A percentile compares a stretch with the other conserved stretches of the same genome.
Evolutionary conservation across 2,329 filamentous ascomycete genomes (phyloP).

Genomic region (Phaeoacremonium minimum): DNA sequence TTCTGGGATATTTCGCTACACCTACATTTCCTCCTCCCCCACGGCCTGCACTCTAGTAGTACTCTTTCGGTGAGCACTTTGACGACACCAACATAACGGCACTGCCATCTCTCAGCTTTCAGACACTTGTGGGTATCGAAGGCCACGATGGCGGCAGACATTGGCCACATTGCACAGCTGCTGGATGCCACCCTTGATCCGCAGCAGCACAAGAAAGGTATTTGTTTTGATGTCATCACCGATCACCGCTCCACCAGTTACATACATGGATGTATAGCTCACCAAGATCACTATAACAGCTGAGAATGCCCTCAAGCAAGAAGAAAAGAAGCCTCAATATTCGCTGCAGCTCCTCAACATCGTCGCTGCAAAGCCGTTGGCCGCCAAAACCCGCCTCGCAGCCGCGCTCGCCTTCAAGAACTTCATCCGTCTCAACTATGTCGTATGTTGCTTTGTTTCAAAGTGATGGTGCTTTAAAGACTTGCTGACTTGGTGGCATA

Average conservation of each 20-base stretch:
- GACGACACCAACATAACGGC: too few relatives aligned
- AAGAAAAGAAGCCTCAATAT: constrained; percentile 82
- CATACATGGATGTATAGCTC: too few relatives aligned
- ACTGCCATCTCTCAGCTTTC: too few relatives aligned
- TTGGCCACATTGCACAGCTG: constrained; percentile 68
- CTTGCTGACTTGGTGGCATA: too few relatives aligned
- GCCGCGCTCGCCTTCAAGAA: constrained; percentile 97
- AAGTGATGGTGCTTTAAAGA: too few relatives aligned
- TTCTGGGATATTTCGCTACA: too few relatives aligned
- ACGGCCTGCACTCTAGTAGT: too few relatives aligned
- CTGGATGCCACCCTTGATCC: constrained; percentile 90
- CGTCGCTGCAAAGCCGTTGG: constrained; percentile 69
- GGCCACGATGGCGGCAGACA: constrained; percentile 50
- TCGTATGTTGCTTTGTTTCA: constrained; percentile 50
- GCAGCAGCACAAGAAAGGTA: constrained; percentile 84
- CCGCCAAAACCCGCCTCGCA: constrained; percentile 76
- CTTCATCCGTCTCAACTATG: constrained; percentile 92
- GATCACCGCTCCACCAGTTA: constrained; percentile 2
- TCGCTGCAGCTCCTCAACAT: constrained; percentile 86
- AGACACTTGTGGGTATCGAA: too few relatives aligned
- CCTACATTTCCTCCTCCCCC: too few relatives aligned
- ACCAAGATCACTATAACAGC: constrained; percentile 46
- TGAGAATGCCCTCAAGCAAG: constrained; percentile 72
- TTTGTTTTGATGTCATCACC: constrained; percentile 5
- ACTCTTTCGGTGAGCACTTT: too few relatives aligned